Conservation (phyloP, 176 grass and related monocot genomes). For the Otatea glauca region DNA sequence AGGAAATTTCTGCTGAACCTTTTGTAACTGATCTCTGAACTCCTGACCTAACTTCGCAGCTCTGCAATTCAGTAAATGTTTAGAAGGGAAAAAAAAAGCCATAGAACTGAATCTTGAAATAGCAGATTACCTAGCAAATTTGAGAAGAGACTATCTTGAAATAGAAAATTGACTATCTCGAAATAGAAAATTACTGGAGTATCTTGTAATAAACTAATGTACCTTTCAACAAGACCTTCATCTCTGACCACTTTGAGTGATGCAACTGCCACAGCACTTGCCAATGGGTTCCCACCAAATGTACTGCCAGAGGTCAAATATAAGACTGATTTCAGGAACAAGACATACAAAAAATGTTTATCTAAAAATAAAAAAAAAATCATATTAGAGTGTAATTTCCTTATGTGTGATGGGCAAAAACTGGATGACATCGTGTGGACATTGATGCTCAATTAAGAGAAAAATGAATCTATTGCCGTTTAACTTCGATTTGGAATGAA, state of each 20-base stretch:
- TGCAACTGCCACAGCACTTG: conserved; percentile 90
- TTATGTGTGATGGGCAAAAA: conserved; percentile 10
- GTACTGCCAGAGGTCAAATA: conserved; percentile 64
- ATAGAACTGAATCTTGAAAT: not conserved
- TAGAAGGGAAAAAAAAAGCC: conserved; percentile 23
- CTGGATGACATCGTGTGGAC: not conserved
- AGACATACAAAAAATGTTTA: not conserved
- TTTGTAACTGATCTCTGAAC: conserved; percentile 69
- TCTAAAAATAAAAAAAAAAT: not conserved
- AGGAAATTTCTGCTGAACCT: conserved; percentile 74
- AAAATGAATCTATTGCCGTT: not conserved
- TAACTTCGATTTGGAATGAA: not conserved
- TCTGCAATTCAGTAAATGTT: conserved; percentile 44
- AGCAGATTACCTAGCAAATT: not conserved
- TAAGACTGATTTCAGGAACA: conserved; percentile 20
- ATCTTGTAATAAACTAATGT: conserved; percentile 29
- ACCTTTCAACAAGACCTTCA: conserved; percentile 90
- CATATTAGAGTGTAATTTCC: not conserved
- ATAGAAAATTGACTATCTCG: not conserved
- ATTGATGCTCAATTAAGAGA: not conserved
- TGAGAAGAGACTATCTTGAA: not conserved
- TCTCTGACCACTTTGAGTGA: conserved; percentile 86
- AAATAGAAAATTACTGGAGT: not conserved
- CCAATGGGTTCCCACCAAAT: conserved; percentile 95
- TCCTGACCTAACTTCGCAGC: conserved; percentile 70